A percentile compares a stretch with the other conserved stretches of the same genome.
Evolutionary conservation across 129 eudicot species (phyloP).

Genomic region (Artemisia annua): DNA sequence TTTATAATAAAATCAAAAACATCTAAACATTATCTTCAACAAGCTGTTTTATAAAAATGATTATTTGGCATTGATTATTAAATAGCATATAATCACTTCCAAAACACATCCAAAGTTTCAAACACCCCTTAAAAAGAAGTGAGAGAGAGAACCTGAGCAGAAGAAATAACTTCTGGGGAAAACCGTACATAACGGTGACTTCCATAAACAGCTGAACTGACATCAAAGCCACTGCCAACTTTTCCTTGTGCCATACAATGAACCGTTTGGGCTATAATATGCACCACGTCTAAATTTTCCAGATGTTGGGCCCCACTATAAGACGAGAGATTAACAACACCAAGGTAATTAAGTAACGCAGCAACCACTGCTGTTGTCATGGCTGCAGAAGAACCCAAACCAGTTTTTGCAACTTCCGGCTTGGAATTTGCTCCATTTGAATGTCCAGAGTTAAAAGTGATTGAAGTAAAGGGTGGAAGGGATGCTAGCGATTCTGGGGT

Average conservation of each 20-base stretch:
- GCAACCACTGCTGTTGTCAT: constrained; percentile 98
- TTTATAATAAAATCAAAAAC: neutral
- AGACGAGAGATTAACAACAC: constrained; percentile 61
- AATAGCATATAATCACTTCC: neutral
- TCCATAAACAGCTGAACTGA: too few relatives aligned
- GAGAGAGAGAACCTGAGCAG: constrained; percentile 73
- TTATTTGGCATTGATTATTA: neutral
- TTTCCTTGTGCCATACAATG: too few relatives aligned
- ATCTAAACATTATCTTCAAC: neutral
- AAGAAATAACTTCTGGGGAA: too few relatives aligned
- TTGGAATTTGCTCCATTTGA: constrained; percentile 51
- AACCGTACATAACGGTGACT: too few relatives aligned
- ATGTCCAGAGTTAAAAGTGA: constrained; percentile 65
- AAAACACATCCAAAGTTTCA: neutral
- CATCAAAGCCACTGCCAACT: too few relatives aligned
- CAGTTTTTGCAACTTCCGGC: constrained; percentile 99
- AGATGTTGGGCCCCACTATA: constrained; percentile 36
- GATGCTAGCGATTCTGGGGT: constrained; percentile 76
- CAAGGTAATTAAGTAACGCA: constrained; percentile 87
- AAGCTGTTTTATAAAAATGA: neutral
- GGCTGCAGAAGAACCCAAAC: constrained; percentile 96
- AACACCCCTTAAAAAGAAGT: neutral
- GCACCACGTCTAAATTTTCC: constrained; percentile 73
- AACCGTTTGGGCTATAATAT: constrained; percentile 85
- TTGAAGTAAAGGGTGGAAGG: constrained; percentile 79